Percentiles rank a stretch among this genome's conserved stretches.
These are phyloP conservation scores for Cryptococcus wingfieldii DNA, from an alignment of 1,284 basidiomycete species.

Conservation along the genomic window DNA sequence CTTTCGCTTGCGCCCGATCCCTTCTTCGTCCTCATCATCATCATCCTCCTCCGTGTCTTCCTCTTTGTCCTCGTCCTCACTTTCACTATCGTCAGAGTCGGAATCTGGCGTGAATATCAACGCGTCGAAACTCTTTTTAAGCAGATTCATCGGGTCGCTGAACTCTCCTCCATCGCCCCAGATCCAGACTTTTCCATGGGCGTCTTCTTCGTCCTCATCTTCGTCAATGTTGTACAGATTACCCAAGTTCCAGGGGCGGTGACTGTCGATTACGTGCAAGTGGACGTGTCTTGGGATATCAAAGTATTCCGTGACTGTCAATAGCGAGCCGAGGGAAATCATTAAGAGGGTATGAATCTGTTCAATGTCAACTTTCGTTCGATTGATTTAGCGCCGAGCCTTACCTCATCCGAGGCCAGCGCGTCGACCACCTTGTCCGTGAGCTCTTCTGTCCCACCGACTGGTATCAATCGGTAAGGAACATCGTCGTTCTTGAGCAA, in stretches of 20 bases:
- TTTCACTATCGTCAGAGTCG: slow-evolving; percentile 32
- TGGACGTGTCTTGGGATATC: slow-evolving; percentile 52
- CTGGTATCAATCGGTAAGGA: slow-evolving; percentile 83
- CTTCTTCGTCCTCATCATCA: slow-evolving; percentile 38
- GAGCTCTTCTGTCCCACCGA: slow-evolving; percentile 76
- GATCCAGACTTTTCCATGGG: slow-evolving; percentile 59
- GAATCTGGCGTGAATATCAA: slow-evolving; percentile 49
- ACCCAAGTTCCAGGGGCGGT: slow-evolving; percentile 82
- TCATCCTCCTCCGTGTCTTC: slow-evolving; percentile 48
- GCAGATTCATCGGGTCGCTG: slow-evolving; percentile 35
- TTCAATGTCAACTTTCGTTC: slow-evolving; percentile 2
- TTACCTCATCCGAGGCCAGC: slow-evolving; percentile 63
- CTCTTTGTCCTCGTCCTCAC: slow-evolving; percentile 37
- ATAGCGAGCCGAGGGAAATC: slow-evolving; percentile 85
- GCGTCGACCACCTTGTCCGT: slow-evolving; percentile 65
- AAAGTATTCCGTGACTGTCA: slow-evolving; percentile 67
- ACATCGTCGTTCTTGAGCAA: slow-evolving; percentile 92
- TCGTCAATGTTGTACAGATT: slow-evolving; percentile 71
- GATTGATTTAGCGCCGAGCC: slow-evolving; percentile 22
- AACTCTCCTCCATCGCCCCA: slow-evolving; percentile 82
- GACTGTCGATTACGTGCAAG: slow-evolving; percentile 91
- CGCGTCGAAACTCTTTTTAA: slow-evolving; percentile 56
- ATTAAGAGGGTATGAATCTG: slow-evolving; percentile 89
- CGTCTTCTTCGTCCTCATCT: slow-evolving; percentile 45
- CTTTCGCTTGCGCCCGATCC: slow-evolving; percentile 54